Base-by-base conservation (phyloP, 306 rosid genomes). In the Rosa persica region DNA sequence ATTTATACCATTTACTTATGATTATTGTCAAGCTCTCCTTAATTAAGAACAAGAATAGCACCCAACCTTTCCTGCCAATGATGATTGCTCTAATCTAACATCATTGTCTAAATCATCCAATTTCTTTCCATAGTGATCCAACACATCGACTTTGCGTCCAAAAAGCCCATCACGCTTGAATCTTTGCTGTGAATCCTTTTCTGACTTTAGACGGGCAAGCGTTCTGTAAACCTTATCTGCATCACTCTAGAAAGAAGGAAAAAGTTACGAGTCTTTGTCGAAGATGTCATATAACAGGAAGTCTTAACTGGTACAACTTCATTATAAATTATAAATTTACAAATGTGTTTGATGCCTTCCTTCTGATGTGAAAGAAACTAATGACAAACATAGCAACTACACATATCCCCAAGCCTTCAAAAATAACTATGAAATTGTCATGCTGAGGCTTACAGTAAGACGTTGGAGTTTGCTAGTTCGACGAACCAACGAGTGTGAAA, bases 11-110 rank as follows among this genome's bases (percentile, higher is more conserved):
- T 43, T 30, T 44, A n/a, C 40, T 44, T 30, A 27, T 6, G 12
- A 61, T 61, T 61, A 60, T 62, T 10, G 11, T 75, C 70, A 30
- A 48, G 39, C 36, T 30, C 34, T 17, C 6, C 36, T 44, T 51
- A 44, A 49, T 43, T 43, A 61, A 55, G 8, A 52, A 39, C 38
- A 73, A 8, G 64, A 65, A 79, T 38, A 49, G 74, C 34, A 67
- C 38, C 80, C 42, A 70, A 91, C 98, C 97, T 88, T 91, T 65
- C 83, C 84, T 69, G 84, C 81, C 77, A 77, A 73, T 1, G 88
- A 87, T 49, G 96, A 80, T 74, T 88, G 90, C 84, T 93, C 98
- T 82, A 38, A 76, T 86, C 95, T 89, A 80, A 89, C 78, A 68
- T 79, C 83, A 83, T 89, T 88, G 82, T 91, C 92, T 79, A 91